phyloP scores from a whole-genome alignment of 1,139 yeast genomes.

The Suhomyces taliae region DNA sequence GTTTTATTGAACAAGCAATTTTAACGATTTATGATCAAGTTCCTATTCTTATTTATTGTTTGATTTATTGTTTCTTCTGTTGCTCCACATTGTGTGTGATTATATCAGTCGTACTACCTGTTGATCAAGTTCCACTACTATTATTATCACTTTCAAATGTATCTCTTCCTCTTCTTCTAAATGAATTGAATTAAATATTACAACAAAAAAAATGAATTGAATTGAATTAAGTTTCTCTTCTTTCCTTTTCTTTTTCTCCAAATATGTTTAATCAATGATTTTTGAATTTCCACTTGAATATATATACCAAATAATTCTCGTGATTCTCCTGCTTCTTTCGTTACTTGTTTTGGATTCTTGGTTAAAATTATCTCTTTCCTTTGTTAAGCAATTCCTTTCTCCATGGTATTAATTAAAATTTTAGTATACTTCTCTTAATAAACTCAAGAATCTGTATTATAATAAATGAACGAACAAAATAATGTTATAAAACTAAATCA shows the following conservation, averaged over 20 bases:
- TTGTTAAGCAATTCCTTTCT: constrained; percentile 6
- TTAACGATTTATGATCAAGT: constrained; percentile 6
- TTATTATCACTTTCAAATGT: background rate
- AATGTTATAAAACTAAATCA: too few species aligned
- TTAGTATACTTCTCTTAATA: constrained; percentile 7
- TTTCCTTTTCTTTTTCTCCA: background rate
- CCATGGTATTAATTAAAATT: constrained; percentile 9
- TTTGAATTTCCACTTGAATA: background rate
- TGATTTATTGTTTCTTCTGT: constrained; percentile 2
- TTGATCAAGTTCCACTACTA: constrained; percentile 6
- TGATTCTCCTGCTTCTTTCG: background rate
- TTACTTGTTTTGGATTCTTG: constrained; percentile 1
- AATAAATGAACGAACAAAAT: constrained; percentile 5
- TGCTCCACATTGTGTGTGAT: constrained; percentile 8
- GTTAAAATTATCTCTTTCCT: constrained; percentile 3
- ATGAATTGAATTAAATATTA: background rate
- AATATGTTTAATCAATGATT: background rate
- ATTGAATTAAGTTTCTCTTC: too few species aligned
- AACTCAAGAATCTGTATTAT: constrained; percentile 5
- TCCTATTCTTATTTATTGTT: constrained; percentile 7
- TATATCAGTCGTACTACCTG: constrained; percentile 6
- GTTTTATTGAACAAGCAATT: constrained; percentile 4
- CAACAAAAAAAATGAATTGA: background rate
- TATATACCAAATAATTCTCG: background rate
- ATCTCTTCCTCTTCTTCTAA: background rate